These are phyloP conservation scores for Podila epicladia DNA, from an alignment of 192 early-diverging fungal species.

Conservation along the genomic window DNA sequence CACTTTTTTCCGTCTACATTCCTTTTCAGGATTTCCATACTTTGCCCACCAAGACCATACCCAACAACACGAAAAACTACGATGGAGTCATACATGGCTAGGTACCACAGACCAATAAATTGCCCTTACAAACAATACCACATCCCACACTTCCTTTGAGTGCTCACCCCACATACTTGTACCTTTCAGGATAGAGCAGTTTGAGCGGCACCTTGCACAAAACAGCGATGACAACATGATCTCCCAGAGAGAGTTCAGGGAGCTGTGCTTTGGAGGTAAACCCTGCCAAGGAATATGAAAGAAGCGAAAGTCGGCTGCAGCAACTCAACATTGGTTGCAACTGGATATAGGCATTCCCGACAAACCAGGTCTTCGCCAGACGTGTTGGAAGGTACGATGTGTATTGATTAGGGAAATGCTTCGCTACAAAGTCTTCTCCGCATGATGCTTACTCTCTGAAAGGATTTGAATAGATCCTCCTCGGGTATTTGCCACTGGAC, in stretches of 20 bases:
- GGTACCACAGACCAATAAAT: conserved; percentile 3
- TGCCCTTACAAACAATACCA: neutral
- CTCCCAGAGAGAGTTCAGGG: conserved; percentile 18
- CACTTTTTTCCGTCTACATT: too few relatives aligned
- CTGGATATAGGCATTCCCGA: conserved; percentile 75
- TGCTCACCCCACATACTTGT: neutral
- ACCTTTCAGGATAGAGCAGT: conserved; percentile 23
- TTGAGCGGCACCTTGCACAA: conserved; percentile 23
- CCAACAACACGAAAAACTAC: neutral
- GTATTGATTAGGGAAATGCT: too few relatives aligned
- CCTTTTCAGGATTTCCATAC: too few relatives aligned
- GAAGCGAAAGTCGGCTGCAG: neutral
- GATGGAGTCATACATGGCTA: conserved; percentile 48
- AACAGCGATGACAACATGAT: conserved; percentile 15
- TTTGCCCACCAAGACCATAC: neutral
- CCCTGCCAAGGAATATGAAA: neutral
- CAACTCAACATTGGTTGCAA: neutral
- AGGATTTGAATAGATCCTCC: conserved; percentile 48
- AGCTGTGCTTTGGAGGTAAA: conserved; percentile 44
- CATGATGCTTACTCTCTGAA: neutral
- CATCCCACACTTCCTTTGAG: neutral
- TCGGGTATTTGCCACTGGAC: conserved; percentile 74
- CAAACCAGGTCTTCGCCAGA: conserved; percentile 64
- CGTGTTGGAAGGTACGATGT: conserved; percentile 69
- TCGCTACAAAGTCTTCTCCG: too few relatives aligned